phyloP scores from a whole-genome alignment of 1,284 basidiomycete genomes.

The Cutaneotrichosporon sp. region DNA sequence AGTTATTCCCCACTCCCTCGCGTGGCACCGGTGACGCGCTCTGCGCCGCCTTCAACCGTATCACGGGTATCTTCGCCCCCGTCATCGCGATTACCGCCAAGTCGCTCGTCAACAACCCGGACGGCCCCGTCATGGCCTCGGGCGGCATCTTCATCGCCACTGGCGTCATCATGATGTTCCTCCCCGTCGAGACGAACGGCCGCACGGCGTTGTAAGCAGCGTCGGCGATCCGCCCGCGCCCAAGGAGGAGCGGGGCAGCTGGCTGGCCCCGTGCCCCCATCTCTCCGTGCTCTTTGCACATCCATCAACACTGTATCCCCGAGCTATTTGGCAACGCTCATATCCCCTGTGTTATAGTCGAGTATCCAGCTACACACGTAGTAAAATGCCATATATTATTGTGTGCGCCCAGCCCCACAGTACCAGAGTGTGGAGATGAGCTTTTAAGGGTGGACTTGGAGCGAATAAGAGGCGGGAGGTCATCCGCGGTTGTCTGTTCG shows the following conservation, averaged over 20 bases:
- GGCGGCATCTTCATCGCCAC: slow-evolving; percentile 60
- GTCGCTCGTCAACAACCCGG: slow-evolving; percentile 32
- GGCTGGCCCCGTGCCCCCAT: neutral
- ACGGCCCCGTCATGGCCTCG: slow-evolving; percentile 63
- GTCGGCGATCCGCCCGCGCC: neutral
- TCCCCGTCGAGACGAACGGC: slow-evolving; percentile 63
- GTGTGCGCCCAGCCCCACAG: neutral
- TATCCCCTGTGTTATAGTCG: neutral
- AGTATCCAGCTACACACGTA: neutral
- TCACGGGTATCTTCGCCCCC: slow-evolving; percentile 58
- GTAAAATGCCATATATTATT: neutral
- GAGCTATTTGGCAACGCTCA: neutral
- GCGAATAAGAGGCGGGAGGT: too few relatives aligned
- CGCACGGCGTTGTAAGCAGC: slow-evolving; percentile 29
- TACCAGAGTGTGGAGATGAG: neutral
- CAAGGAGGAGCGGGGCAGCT: neutral
- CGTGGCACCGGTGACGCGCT: slow-evolving; percentile 67
- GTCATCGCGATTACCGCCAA: slow-evolving; percentile 35
- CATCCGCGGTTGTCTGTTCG: too few relatives aligned
- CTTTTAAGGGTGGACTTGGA: too few relatives aligned
- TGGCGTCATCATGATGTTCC: slow-evolving; percentile 57
- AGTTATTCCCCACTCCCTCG: slow-evolving; percentile 66
- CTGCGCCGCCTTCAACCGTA: slow-evolving; percentile 60
- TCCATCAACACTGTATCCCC: neutral
- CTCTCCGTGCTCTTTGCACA: neutral